Conservation (phyloP, 306 rosid genomes). For the Sicyos edulis region DNA sequence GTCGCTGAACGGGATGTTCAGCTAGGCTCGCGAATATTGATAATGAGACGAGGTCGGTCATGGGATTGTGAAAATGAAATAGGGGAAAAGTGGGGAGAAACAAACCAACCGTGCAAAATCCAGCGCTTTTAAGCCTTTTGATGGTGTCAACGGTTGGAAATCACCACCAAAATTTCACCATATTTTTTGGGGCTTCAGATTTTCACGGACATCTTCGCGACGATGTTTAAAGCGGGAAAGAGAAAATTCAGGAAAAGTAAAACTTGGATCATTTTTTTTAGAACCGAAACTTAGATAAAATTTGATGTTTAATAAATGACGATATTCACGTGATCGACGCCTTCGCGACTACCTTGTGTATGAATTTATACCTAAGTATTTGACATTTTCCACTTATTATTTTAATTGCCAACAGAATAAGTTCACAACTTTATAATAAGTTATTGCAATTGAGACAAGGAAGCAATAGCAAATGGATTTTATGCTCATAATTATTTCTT, state of each 20-base stretch:
- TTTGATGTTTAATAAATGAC: background rate
- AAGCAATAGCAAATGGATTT: no score
- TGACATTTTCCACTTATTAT: background rate
- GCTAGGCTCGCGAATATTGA: background rate
- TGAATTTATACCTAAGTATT: background rate
- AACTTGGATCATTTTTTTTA: background rate
- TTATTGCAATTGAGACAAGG: no score
- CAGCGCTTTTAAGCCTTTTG: background rate
- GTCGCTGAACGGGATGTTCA: background rate
- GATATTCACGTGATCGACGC: background rate
- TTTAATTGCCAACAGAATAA: no score
- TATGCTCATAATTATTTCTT: no score
- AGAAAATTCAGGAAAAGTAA: background rate
- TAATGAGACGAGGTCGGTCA: background rate
- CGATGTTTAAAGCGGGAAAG: background rate
- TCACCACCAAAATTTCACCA: conserved; percentile 6
- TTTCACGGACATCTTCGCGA: background rate
- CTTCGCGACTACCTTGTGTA: background rate
- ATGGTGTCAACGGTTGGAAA: background rate
- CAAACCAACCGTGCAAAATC: conserved; percentile 13
- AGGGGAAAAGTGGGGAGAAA: background rate
- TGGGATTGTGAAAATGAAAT: background rate
- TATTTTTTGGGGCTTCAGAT: background rate
- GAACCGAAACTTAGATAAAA: no score
- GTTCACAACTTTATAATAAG: no score